Evolutionary conservation across 257 asterid species (phyloP).

Genomic region (Nicotiana benthamiana): DNA sequence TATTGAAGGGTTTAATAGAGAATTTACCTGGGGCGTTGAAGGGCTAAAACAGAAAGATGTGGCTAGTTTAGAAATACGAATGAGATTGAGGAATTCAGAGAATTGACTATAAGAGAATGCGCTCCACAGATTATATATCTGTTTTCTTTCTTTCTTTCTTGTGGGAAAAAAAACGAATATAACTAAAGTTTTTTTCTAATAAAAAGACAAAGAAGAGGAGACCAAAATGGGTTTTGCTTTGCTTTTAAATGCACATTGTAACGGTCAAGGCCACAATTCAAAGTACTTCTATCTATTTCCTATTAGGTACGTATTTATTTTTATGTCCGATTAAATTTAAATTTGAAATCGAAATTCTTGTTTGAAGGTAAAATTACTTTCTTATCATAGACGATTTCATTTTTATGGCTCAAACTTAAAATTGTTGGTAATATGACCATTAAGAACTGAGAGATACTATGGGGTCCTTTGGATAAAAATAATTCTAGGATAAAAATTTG

Average conservation of each 20-base stretch:
- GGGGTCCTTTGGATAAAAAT: too few relatives aligned
- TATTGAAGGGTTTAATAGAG: background rate
- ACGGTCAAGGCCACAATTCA: background rate
- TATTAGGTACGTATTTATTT: too few relatives aligned
- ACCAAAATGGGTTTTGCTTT: background rate
- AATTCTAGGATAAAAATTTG: too few relatives aligned
- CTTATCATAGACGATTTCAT: too few relatives aligned
- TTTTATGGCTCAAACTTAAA: too few relatives aligned
- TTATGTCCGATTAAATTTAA: too few relatives aligned
- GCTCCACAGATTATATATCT: background rate
- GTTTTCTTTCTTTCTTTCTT: background rate
- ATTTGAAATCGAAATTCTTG: too few relatives aligned
- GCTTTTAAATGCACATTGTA: background rate
- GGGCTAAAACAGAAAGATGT: background rate
- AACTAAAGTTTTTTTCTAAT: background rate
- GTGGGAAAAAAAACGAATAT: background rate
- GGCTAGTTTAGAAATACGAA: too few relatives aligned
- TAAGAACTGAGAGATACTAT: too few relatives aligned
- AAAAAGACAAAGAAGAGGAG: background rate
- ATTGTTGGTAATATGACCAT: too few relatives aligned
- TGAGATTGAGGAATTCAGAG: background rate
- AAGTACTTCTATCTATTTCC: background rate
- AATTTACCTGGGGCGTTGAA: conserved; percentile 17
- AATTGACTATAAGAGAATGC: background rate
- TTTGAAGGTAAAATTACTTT: too few relatives aligned